Base-by-base conservation (phyloP, 2,329 filamentous ascomycete species). In the Pseudofabraea citricarpa region DNA sequence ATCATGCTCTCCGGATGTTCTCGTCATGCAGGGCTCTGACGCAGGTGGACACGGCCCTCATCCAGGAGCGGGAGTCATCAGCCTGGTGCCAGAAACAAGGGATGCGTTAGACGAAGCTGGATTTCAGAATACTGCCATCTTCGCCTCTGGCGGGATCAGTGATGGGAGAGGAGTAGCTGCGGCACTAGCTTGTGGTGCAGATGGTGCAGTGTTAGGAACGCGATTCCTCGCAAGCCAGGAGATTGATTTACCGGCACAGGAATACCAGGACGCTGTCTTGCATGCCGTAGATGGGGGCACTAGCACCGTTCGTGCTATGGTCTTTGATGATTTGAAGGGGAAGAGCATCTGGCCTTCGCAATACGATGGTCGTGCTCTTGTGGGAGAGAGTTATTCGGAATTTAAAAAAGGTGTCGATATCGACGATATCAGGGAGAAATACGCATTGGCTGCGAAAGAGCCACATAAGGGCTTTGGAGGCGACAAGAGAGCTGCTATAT, bases 291-390 rank as follows among this genome's bases (percentile, higher is more conserved):
- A 77, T 54, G 74, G 73, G 0, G 74, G 72, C 0, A 56, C 66
- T 33, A 65, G 48, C 4, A 78, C 74, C 0, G 63, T 65, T 5
- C 54, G 72, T 31, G 70, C 67, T 2, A 69, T 66, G 32, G 54
- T 76, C 1, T 77, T 74, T 53, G 73, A 77, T 57, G 52, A 55
- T 3, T 52, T 76, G 5, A 56, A 76, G 2, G 77, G 76, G 0
- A 81, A 74, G 0, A 67, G 63, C 13, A 69, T 68, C 3, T 83
- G 80, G 79, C 76, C 77, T 2, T 57, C 59, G 24, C 60, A 61
- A 15, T 81, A 79, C 54, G 71, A 75, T 56, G 78, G 71, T 2
- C 63, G 80, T 7, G 74, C 72, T 0, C 61, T 83, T 3, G 58
- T 74, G 6, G 82, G 81, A 51, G 58, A 64, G 50, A 80, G 70